Evolutionary conservation across 2,329 filamentous ascomycete genomes (phyloP).

Genomic region (Meredithiella fracta): DNA sequence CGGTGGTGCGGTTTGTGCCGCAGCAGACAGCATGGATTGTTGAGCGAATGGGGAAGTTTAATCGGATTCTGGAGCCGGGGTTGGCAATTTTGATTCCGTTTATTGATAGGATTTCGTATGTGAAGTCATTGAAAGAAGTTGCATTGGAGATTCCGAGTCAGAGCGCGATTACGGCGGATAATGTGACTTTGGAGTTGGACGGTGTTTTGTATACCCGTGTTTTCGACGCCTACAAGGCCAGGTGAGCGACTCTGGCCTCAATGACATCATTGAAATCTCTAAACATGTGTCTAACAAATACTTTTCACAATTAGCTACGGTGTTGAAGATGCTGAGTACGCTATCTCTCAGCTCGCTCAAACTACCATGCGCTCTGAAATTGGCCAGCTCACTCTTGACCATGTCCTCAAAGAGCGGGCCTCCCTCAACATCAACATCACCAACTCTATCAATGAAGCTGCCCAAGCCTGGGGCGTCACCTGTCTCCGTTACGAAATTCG

Average conservation of each 20-base stretch:
- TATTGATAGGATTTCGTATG: constrained; percentile 90
- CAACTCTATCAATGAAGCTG: constrained; percentile 95
- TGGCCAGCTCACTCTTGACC: constrained; percentile 86
- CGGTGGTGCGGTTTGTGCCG: constrained; percentile 89
- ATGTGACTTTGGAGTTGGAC: constrained; percentile 90
- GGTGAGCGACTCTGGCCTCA: constrained; percentile 33
- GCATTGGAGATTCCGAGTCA: constrained; percentile 96
- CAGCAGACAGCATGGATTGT: constrained; percentile 99
- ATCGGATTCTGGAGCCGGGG: constrained; percentile 80
- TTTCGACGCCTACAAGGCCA: constrained; percentile 96
- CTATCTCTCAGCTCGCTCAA: constrained; percentile 92
- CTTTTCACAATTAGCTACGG: constrained; percentile 54
- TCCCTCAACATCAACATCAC: constrained; percentile 97
- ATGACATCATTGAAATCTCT: neutral
- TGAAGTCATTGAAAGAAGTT: constrained; percentile 90
- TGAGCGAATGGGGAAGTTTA: constrained; percentile 97
- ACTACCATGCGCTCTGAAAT: constrained; percentile 99
- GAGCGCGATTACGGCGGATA: constrained; percentile 95
- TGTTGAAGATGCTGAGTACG: constrained; percentile 96
- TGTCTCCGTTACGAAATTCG: constrained; percentile 96
- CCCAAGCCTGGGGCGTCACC: constrained; percentile 89
- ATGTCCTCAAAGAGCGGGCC: constrained; percentile 92
- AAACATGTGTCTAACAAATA: neutral
- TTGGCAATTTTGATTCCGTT: constrained; percentile 79
- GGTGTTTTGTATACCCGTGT: constrained; percentile 91